Evolutionary conservation across 441 rosid genomes (phyloP).

Genomic region (Populus trichocarpa): DNA sequence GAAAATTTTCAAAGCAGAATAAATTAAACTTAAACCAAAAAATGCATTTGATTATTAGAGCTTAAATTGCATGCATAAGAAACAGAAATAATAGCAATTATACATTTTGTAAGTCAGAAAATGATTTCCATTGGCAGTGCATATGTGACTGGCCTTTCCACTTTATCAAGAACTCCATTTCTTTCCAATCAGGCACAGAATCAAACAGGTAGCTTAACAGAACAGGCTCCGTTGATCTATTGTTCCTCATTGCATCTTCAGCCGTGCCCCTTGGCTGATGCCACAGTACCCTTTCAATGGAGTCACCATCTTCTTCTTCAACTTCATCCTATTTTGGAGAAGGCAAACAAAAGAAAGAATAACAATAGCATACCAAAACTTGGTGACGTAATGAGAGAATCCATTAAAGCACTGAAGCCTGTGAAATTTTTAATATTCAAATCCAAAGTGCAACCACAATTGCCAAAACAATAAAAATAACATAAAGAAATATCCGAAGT

Average conservation of each 20-base stretch:
- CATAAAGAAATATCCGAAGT: not conserved
- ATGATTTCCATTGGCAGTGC: conserved; percentile 97
- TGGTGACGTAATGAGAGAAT: not conserved
- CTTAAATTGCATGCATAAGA: conserved; percentile 1
- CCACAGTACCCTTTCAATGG: conserved; percentile 96
- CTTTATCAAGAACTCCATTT: conserved; percentile 91
- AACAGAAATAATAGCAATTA: conserved; percentile 23
- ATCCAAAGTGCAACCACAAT: not conserved
- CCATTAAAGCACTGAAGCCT: not conserved
- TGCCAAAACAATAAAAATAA: not conserved
- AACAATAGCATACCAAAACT: not conserved
- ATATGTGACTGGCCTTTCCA: conserved; percentile 99
- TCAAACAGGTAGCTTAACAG: conserved; percentile 72
- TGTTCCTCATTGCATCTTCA: conserved; percentile 62
- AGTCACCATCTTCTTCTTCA: conserved; percentile 95
- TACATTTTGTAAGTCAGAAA: conserved; percentile 88
- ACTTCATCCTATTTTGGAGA: conserved; percentile 64
- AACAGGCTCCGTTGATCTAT: conserved; percentile 69
- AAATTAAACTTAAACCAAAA: not conserved
- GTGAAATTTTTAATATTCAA: not conserved
- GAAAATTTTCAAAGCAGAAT: conserved; percentile 5
- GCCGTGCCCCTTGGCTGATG: conserved; percentile 91
- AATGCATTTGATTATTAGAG: not conserved
- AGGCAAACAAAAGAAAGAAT: conserved; percentile 1
- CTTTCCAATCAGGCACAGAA: conserved; percentile 82